A percentile compares a stretch with the other conserved stretches of the same genome.
These are phyloP conservation scores for Glycine latifolia DNA, from an alignment of 306 rosid genomes.

Conservation along the genomic window DNA sequence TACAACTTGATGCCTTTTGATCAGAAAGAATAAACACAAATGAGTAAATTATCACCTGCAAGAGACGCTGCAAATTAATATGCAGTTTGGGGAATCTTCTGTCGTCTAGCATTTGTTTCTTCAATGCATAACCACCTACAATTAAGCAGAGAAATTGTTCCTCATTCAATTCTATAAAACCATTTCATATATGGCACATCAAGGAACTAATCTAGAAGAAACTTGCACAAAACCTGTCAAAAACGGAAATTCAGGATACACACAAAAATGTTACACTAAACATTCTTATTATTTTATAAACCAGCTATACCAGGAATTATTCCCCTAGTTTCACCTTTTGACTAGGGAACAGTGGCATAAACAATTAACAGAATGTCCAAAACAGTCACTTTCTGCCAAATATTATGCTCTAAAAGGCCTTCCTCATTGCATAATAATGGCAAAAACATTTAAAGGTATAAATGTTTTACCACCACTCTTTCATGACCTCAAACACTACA, in stretches of 20 bases:
- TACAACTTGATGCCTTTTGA: neutral
- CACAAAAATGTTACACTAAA: slow-evolving; percentile 10
- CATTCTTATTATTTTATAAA: slow-evolving; percentile 22
- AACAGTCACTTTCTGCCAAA: slow-evolving; percentile 25
- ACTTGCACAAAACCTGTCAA: slow-evolving; percentile 33
- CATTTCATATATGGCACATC: slow-evolving; percentile 1
- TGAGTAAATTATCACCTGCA: slow-evolving; percentile 71
- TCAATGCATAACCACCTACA: slow-evolving; percentile 83
- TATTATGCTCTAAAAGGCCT: neutral
- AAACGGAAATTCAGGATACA: slow-evolving; percentile 6
- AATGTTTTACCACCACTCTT: slow-evolving; percentile 2
- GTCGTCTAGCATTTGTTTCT: slow-evolving; percentile 97
- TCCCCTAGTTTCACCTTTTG: neutral
- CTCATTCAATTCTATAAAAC: slow-evolving; percentile 23
- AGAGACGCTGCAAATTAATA: slow-evolving; percentile 90
- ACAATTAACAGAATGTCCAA: slow-evolving; percentile 25
- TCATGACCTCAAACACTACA: neutral
- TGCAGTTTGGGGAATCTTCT: slow-evolving; percentile 97
- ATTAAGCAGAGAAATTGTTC: slow-evolving; percentile 38
- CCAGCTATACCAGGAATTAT: slow-evolving; percentile 16
- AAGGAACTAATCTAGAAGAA: neutral
- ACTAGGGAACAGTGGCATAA: neutral
- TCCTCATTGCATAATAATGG: neutral
- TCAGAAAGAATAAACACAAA: slow-evolving; percentile 19
- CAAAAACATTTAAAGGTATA: neutral